Percentiles rank a stretch among this genome's conserved stretches.
phyloP scores from a whole-genome alignment of 2,329 filamentous ascomycete genomes.

The Ascochyta clinopodiicola region DNA sequence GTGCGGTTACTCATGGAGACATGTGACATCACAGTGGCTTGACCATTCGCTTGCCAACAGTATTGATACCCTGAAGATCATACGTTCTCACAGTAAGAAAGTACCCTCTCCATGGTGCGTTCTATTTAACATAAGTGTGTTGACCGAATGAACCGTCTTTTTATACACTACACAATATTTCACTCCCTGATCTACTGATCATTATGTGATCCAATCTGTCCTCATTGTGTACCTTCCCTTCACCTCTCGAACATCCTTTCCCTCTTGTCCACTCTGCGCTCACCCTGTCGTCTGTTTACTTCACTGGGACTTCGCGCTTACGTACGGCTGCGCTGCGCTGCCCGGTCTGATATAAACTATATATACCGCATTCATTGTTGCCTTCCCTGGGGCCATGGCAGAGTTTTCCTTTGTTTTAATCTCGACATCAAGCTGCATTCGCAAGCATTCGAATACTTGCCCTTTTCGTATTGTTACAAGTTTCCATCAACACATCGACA shows the following conservation, averaged over 20 bases:
- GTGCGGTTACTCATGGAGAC: not conserved
- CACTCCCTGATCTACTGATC: not conserved
- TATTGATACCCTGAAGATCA: no score
- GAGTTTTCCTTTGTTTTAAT: not conserved
- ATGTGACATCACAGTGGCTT: no score
- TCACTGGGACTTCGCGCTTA: not conserved
- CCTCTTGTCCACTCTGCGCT: not conserved
- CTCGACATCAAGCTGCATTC: not conserved
- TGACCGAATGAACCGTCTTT: not conserved
- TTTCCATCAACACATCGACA: not conserved
- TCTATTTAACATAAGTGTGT: not conserved
- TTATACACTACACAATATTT: not conserved
- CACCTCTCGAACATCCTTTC: not conserved
- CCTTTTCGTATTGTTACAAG: not conserved
- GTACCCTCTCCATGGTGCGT: not conserved
- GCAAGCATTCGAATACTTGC: no score
- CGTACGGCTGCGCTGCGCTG: not conserved
- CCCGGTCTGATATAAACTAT: not conserved
- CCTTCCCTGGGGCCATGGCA: not conserved
- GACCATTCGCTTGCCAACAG: no score
- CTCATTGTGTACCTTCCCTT: not conserved
- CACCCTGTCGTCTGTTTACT: not conserved
- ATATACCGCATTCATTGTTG: not conserved
- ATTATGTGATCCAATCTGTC: not conserved
- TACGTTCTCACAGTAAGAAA: not conserved